These are phyloP conservation scores for Backusella sp. DNA, from an alignment of 192 early-diverging fungal species.

Conservation along the genomic window DNA sequence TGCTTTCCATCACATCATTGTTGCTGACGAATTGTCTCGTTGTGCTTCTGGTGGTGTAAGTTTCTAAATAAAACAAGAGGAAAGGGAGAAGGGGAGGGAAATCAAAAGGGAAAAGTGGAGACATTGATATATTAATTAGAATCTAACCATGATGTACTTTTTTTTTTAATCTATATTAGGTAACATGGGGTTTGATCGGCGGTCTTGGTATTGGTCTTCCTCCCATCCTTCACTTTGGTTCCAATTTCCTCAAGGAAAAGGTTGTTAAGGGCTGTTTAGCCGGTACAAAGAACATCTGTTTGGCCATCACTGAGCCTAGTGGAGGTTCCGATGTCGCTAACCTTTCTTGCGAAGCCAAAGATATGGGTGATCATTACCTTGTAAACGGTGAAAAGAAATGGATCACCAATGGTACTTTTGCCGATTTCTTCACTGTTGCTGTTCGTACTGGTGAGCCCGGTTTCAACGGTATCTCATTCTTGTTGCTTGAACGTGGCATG, in stretches of 20 bases:
- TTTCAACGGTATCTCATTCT: constrained; percentile 73
- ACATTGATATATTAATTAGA: background rate
- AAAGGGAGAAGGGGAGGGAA: background rate
- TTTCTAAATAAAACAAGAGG: background rate
- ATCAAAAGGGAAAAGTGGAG: background rate
- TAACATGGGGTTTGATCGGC: constrained; percentile 17
- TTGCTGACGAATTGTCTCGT: constrained; percentile 78
- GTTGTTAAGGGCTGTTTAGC: constrained; percentile 61
- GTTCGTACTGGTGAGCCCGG: constrained; percentile 75
- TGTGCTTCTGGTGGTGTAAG: constrained; percentile 76
- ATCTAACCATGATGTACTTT: background rate
- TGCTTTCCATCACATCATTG: constrained; percentile 71
- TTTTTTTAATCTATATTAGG: background rate
- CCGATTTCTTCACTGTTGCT: constrained; percentile 83
- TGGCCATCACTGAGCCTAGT: constrained; percentile 77
- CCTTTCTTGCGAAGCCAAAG: constrained; percentile 62
- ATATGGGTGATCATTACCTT: constrained; percentile 71
- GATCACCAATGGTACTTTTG: constrained; percentile 80
- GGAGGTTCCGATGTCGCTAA: constrained; percentile 76
- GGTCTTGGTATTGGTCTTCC: constrained; percentile 76
- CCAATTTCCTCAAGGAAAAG: constrained; percentile 66
- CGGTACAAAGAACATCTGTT: constrained; percentile 76
- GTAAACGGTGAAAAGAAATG: constrained; percentile 87
- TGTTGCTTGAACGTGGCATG: constrained; percentile 73
- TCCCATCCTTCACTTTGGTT: constrained; percentile 68